Evolutionary conservation across 768 basidiomycete species (phyloP).

Genomic region (Russula vinacea): DNA sequence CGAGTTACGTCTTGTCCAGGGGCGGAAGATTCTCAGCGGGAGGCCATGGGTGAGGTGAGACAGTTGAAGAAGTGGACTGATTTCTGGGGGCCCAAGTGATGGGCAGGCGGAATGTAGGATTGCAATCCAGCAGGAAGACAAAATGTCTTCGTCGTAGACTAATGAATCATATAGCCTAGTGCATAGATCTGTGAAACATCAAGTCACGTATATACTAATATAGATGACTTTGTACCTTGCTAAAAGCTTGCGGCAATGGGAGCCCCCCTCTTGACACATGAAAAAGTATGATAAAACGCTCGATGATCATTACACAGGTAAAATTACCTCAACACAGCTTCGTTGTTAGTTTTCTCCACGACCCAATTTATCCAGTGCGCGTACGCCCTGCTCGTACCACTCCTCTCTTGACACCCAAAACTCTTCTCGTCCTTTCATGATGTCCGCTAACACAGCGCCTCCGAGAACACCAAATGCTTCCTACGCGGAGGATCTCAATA

Average conservation of each 20-base stretch:
- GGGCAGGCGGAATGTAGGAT: background rate
- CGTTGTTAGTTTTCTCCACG: conserved; percentile 47
- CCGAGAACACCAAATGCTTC: conserved; percentile 99
- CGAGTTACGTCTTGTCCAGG: conserved; percentile 81
- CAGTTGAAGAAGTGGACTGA: conserved; percentile 15
- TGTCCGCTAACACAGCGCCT: conserved; percentile 96
- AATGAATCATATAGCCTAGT: background rate
- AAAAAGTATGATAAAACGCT: background rate
- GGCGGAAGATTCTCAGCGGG: conserved; percentile 57
- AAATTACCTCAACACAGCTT: background rate
- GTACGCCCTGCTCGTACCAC: conserved; percentile 88
- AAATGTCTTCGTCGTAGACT: background rate
- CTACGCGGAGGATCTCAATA: conserved; percentile 97
- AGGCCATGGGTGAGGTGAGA: conserved; percentile 18
- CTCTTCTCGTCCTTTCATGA: conserved; percentile 92
- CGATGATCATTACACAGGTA: conserved; percentile 23
- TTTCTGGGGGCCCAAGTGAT: conserved; percentile 14
- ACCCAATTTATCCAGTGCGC: conserved; percentile 82
- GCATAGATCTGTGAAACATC: conserved; percentile 5
- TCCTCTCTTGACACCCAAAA: conserved; percentile 96
- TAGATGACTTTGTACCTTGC: background rate
- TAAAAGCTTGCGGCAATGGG: background rate
- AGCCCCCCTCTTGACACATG: too few species aligned
- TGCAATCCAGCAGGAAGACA: background rate
- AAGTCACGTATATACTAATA: background rate